Base-by-base conservation (phyloP, 805 yeast genomes). In the Lachancea fermentati region DNA sequence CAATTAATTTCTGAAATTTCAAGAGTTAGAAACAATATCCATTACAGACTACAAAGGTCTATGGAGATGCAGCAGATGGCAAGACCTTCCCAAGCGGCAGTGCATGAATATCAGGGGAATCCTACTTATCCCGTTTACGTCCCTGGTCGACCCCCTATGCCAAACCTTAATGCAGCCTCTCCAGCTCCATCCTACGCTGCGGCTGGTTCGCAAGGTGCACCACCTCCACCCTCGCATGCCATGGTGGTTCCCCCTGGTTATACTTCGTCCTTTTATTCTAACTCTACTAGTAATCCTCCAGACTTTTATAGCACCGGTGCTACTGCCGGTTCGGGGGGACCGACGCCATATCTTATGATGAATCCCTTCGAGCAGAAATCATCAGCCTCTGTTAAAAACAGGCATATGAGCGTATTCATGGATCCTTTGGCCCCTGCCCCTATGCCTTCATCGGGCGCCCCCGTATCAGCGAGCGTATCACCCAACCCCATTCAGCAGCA, bases 331-430 rank as follows among this genome's bases (percentile, higher is more conserved):
- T n/a, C 16, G 5, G 24, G 42, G 16, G 17, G 24, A 4, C 13
- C 38, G 17, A 30, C 35, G 18, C 43, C 43, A 2, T 30, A 37
- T 29, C 36, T 43, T 37, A 53, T 45, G 57, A 43, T 50, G 48
- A 52, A 49, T 32, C 56, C 59, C 9, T 56, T 49, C 38, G 58
- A 44, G 29, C 35, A 42, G 16, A 45, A 34, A 36, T 35, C 36
- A 17, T 35, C 46, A 31, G 44, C 48, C 9, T 39, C 49, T 3
- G 41, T 45, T 8, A 46, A 39, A 13, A 52, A 50, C 34, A 52
- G 58, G 29, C 53, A 52, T 28, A 52, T 48, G 52, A 54, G 57
- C 32, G 50, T 51, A 6, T 39, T 51, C 3, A 49, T 54, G 54
- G 58, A 54, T 32, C 58, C 58, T 1, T 39, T 54, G 12, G 48